Percentiles rank a stretch among this genome's conserved stretches.
Conservation (phyloP, 1,284 basidiomycete species). For the Xerocomus alliaceus region DNA sequence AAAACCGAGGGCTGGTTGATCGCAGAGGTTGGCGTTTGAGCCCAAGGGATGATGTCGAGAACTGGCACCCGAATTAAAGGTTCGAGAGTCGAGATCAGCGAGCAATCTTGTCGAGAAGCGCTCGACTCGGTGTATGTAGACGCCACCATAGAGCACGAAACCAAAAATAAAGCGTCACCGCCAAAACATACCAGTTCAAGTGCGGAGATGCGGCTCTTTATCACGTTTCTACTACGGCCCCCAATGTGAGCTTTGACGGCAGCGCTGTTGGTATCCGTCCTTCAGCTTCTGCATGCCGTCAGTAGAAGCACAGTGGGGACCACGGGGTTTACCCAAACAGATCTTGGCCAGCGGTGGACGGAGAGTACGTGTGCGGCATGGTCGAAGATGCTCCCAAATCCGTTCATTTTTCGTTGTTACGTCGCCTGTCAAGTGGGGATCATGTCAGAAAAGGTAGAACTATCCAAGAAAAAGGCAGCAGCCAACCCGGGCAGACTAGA, state of each 20-base stretch:
- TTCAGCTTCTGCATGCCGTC: neutral
- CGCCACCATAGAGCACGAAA: conserved; percentile 14
- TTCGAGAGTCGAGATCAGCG: neutral
- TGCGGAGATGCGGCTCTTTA: neutral
- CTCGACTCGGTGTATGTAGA: conserved; percentile 2
- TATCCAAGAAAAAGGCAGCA: conserved; percentile 31
- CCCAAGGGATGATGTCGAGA: too few relatives aligned
- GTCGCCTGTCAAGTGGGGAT: conserved; percentile 19
- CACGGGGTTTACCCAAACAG: neutral
- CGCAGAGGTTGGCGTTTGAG: too few relatives aligned
- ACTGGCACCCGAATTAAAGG: too few relatives aligned
- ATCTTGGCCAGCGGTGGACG: neutral
- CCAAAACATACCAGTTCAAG: conserved; percentile 10
- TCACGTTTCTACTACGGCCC: too few relatives aligned
- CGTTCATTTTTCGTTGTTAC: conserved; percentile 21
- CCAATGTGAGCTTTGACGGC: neutral
- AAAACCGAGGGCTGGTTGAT: too few relatives aligned
- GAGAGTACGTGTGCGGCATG: conserved; percentile 19
- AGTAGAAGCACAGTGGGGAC: conserved; percentile 5
- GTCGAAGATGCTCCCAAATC: conserved; percentile 39
- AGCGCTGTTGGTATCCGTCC: neutral
- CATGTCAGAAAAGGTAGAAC: conserved; percentile 40
- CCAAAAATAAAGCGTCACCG: conserved; percentile 19
- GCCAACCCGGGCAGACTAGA: conserved; percentile 23
- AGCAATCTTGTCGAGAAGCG: neutral